phyloP scores from a whole-genome alignment of 2,329 filamentous ascomycete species.

The Penicillium hesseltinei region DNA sequence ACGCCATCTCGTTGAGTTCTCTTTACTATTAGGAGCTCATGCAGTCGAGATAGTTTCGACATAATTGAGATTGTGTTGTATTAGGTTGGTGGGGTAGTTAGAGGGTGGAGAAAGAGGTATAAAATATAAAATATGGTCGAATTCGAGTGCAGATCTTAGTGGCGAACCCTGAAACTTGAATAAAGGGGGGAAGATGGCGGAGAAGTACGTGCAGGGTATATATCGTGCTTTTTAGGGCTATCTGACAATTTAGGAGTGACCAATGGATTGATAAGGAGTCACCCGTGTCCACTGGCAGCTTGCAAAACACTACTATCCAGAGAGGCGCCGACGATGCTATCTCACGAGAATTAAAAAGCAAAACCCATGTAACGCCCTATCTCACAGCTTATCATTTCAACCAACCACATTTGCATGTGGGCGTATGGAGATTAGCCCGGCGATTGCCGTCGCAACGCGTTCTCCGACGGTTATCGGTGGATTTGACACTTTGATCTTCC shows the following conservation, averaged over 20 bases:
- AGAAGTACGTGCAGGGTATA: neutral
- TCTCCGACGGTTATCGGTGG: slow-evolving; percentile 8
- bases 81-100: neutral
- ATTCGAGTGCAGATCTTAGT: neutral
- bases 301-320: neutral
- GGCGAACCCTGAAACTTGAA: neutral
- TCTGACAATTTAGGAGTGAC: neutral
- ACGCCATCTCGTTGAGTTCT: slow-evolving; percentile 19
- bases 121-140: neutral
- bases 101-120: neutral
- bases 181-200: neutral
- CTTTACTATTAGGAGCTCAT: slow-evolving; percentile 20
- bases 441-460: neutral
- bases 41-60: slow-evolving; percentile 10
- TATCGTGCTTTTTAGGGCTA: slow-evolving; percentile 1
- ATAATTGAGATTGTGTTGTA: neutral
- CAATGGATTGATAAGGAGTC: neutral
- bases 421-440: neutral
- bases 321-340: neutral
- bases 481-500: neutral
- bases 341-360: neutral
- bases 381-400: neutral
- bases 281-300: neutral
- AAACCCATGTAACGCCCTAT: neutral
- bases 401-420: slow-evolving; percentile 2